Evolutionary conservation across 2,329 filamentous ascomycete species (phyloP), one percentile per base, ranked within the genome.

Genomic region (Sclerotinia minor): DNA sequence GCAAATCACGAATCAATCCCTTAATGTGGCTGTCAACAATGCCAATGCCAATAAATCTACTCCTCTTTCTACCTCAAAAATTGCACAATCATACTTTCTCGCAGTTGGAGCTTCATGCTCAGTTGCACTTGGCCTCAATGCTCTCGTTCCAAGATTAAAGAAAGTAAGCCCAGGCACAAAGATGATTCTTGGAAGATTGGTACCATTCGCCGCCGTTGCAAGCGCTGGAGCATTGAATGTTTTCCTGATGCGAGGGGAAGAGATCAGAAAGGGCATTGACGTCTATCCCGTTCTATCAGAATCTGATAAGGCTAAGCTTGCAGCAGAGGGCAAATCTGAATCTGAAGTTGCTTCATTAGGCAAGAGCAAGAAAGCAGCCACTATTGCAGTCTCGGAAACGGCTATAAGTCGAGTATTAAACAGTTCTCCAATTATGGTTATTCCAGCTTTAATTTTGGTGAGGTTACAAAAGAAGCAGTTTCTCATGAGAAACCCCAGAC

Each of bases 1-100:
- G 95, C 95, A 99, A 81, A 87, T 97, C 68, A 87, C 91, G 73
- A 99, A 99, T 81, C 95, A 99, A 82, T 97, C 94, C 17, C 89
- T 99, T 75, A 99, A 99, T 79, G 95, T 99, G 38, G 94, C 92
- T 73, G 94, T 99, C 84, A 99, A 99, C 85, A 93, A 88, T 78
- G 92, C 94, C 77, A 99, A 99, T 79, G 92, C 94, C 71, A 99
- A 99, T 85, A 99, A 99, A 80, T 97, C 93, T 50, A 94, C 92
- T 3, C 92, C 94, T 1, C 85, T 98, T 71, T 91, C 91, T 26
- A 90, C 87, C 69, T 86, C 87, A 29, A 91, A 92, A 73, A 89
- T 99, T 71, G 86, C 89, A 70, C 89, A 97, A 80, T 97, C 93
- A 64, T 99, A 98, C 83, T 86, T 91, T 77, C 85, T 97, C 70